Evolutionary conservation across 164 flowering plant genomes (phyloP).

Genomic region (Piper betle): DNA sequence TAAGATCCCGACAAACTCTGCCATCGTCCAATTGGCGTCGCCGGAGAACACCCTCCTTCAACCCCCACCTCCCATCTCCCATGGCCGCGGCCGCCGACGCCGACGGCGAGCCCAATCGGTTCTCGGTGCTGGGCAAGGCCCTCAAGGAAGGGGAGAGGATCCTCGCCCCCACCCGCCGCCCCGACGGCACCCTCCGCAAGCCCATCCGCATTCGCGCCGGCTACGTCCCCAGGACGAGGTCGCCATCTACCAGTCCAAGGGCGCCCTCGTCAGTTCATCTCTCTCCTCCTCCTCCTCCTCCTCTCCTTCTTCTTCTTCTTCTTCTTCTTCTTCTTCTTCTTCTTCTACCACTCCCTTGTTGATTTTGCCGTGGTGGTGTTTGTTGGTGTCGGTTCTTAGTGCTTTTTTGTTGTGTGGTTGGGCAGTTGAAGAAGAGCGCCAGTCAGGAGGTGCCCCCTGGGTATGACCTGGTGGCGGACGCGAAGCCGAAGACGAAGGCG

Average conservation of each 20-base stretch:
- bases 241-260: constrained; percentile 27
- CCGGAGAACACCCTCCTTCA: neutral
- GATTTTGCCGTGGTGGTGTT: neutral
- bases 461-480: constrained; percentile 20
- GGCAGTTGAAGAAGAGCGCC: constrained; percentile 17
- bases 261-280: constrained; percentile 12
- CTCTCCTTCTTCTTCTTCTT: too few species aligned
- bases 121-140: constrained; percentile 12
- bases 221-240: constrained; percentile 26
- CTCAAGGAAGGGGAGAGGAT: constrained; percentile 25
- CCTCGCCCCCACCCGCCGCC: constrained; percentile 21
- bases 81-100: constrained; percentile 4
- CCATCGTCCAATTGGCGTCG: neutral
- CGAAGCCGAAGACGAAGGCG: constrained; percentile 22
- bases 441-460: constrained; percentile 21
- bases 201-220: constrained; percentile 26
- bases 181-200: constrained; percentile 25
- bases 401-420: constrained; percentile 1
- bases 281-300: too few species aligned
- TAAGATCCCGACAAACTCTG: too few species aligned
- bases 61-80: neutral
- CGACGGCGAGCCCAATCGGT: constrained; percentile 6
- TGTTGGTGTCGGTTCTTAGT: neutral
- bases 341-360: neutral
- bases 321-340: neutral